A percentile compares a stretch with the other conserved stretches of the same genome.
Evolutionary conservation across 164 flowering plant genomes (phyloP).

Genomic region (Taxillus chinensis): DNA sequence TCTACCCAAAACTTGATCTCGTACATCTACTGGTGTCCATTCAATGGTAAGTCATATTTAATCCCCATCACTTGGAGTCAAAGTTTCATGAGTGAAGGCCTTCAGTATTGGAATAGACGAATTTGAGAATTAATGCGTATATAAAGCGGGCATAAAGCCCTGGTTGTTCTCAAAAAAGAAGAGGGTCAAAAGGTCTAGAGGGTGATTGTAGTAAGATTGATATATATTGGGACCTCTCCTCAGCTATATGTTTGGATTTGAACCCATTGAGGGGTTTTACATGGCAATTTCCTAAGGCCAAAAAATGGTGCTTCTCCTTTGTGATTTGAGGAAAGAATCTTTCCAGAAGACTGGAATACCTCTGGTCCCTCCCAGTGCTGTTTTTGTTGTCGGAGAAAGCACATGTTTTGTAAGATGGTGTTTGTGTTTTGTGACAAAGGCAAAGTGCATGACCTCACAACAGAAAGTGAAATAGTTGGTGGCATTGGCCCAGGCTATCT

Average conservation of each 20-base stretch:
- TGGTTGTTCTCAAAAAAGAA: conserved; percentile 60
- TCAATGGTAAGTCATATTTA: conserved; percentile 30
- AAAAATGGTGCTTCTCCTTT: conserved; percentile 57
- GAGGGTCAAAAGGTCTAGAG: conserved; percentile 62
- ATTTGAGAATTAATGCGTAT: conserved; percentile 36
- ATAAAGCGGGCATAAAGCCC: conserved; percentile 55
- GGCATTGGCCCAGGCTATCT: conserved; percentile 45
- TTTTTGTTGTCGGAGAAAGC: conserved; percentile 47
- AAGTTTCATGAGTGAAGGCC: conserved; percentile 52
- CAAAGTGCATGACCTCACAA: conserved; percentile 40
- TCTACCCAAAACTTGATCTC: conserved; percentile 48
- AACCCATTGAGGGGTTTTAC: conserved; percentile 61
- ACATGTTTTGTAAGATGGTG: conserved; percentile 56
- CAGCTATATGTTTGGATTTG: conserved; percentile 70
- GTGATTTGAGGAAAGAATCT: conserved; percentile 73
- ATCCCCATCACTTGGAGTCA: conserved; percentile 50
- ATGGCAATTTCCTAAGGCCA: conserved; percentile 39
- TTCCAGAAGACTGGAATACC: conserved; percentile 45
- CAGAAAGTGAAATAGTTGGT: conserved; percentile 47
- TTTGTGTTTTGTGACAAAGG: conserved; percentile 53
- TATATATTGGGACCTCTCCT: conserved; percentile 63
- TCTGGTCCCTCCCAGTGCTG: conserved; percentile 25
- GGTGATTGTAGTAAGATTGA: conserved; percentile 44
- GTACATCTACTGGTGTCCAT: conserved; percentile 38
- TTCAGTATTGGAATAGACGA: conserved; percentile 45